phyloP scores from a whole-genome alignment of 805 yeast species.

The Ascoidea rubescens region DNA sequence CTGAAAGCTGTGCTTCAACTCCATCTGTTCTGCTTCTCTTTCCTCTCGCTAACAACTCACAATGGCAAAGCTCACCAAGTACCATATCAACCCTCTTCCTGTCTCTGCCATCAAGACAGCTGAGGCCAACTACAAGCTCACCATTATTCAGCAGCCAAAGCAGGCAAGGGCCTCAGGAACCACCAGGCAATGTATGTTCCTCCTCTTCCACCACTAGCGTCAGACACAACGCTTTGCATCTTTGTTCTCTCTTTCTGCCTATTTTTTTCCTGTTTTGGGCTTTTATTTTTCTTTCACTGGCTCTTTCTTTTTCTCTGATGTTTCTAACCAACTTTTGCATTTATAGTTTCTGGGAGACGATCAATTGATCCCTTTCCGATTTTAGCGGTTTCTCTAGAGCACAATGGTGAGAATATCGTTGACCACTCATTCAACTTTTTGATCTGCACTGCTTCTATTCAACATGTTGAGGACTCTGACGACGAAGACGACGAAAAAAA shows the following conservation, averaged over 20 bases:
- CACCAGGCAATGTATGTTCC: slow-evolving; percentile 15
- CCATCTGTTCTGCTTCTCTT: too few species aligned
- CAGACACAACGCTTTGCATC: too few species aligned
- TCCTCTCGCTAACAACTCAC: too few species aligned
- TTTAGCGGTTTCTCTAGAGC: slow-evolving; percentile 12
- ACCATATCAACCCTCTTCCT: neutral
- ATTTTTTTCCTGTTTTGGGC: too few species aligned
- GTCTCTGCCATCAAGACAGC: slow-evolving; percentile 2
- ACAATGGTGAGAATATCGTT: slow-evolving; percentile 17
- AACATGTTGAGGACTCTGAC: slow-evolving; percentile 1
- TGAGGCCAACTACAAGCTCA: slow-evolving; percentile 6
- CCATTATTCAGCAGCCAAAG: slow-evolving; percentile 18
- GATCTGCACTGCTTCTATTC: slow-evolving; percentile 4
- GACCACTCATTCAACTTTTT: slow-evolving; percentile 11
- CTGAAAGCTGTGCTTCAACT: too few species aligned
- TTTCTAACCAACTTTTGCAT: neutral
- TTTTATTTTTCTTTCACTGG: too few species aligned
- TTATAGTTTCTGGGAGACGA: slow-evolving; percentile 17
- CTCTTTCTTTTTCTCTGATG: neutral
- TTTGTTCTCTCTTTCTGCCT: too few species aligned
- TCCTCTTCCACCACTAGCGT: too few species aligned
- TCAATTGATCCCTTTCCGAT: slow-evolving; percentile 23
- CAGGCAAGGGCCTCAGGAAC: slow-evolving; percentile 21
- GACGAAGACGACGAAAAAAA: slow-evolving; percentile 2
- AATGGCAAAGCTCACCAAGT: neutral